These are phyloP conservation scores for Penicillium sp. DNA, from an alignment of 2,329 filamentous ascomycete genomes.

Conservation along the genomic window DNA sequence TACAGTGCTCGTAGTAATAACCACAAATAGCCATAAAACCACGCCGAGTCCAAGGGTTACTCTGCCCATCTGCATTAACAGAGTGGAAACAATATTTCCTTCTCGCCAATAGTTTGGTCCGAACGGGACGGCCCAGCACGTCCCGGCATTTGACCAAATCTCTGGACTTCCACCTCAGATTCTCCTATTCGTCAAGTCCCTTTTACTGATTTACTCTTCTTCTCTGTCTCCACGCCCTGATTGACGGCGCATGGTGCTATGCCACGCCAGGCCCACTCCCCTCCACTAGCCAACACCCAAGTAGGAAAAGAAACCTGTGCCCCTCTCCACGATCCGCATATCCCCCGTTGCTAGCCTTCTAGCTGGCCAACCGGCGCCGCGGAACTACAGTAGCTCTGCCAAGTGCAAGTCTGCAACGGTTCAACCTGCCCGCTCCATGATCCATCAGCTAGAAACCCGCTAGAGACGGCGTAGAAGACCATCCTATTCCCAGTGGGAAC, in stretches of 20 bases:
- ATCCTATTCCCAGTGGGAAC: constrained; percentile 20
- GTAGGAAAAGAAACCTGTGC: constrained; percentile 19
- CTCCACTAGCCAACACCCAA: background rate
- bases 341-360: constrained; percentile 22
- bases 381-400: constrained; percentile 4
- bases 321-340: constrained; percentile 28
- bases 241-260: constrained; percentile 21
- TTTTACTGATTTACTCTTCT: background rate
- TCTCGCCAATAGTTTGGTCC: constrained; percentile 14
- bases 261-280: constrained; percentile 18
- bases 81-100: background rate
- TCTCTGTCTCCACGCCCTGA: constrained; percentile 11
- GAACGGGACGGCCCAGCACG: constrained; percentile 18
- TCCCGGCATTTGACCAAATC: background rate
- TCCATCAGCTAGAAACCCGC: constrained; percentile 33
- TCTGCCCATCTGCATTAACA: background rate
- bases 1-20: too few species aligned
- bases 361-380: background rate
- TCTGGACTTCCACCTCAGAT: background rate
- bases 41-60: background rate
- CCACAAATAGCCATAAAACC: background rate
- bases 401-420: too few species aligned
- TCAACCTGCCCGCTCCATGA: constrained; percentile 5
- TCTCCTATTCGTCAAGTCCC: background rate
- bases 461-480: constrained; percentile 33